Conservation (phyloP, 164 flowering plant genomes). For the Cinnamomum chago region DNA sequence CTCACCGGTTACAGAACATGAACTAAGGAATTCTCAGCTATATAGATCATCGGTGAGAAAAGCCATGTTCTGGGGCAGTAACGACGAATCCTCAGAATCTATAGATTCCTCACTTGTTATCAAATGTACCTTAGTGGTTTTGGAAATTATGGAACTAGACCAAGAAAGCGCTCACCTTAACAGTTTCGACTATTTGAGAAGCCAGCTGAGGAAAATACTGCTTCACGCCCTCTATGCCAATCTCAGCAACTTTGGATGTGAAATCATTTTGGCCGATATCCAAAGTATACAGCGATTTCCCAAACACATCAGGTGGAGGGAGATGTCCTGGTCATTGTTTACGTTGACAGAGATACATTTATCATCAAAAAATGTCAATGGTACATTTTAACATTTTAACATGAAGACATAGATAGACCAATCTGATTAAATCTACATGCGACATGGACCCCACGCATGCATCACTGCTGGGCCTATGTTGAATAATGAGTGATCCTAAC, state of each 20-base stretch:
- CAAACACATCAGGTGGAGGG: constrained; percentile 52
- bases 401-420: no score
- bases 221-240: constrained; percentile 54
- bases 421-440: no score
- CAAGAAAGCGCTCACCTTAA: constrained; percentile 43
- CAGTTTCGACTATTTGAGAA: constrained; percentile 47
- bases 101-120: no score
- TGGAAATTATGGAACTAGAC: neutral
- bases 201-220: constrained; percentile 62
- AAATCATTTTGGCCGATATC: constrained; percentile 94
- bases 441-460: no score
- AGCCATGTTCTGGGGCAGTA: no score
- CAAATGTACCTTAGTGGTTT: neutral
- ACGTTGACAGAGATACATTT: neutral
- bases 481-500: no score
- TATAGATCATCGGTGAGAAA: no score
- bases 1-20: no score
- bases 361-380: neutral
- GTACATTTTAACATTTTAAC: neutral
- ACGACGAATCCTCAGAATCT: neutral
- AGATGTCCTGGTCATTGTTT: constrained; percentile 17
- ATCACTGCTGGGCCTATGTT: no score
- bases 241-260: constrained; percentile 49
- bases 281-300: constrained; percentile 68
- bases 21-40: no score